Conservation (phyloP, 2,329 filamentous ascomycete species). For the Dactylellina leptospora region DNA sequence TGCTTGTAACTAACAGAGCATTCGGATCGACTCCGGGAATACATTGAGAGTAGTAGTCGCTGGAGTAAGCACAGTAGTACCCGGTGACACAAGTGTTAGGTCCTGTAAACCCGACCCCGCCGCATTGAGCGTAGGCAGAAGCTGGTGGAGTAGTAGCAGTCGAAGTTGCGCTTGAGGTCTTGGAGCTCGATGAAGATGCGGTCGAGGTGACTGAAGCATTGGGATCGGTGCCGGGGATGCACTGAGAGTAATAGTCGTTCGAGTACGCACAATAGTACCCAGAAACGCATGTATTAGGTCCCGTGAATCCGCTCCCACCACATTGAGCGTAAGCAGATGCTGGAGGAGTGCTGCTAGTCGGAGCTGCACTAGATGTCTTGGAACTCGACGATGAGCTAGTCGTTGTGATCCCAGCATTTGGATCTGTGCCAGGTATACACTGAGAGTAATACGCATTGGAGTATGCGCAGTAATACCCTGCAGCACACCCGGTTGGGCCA, state of each 20-base stretch:
- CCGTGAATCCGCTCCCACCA: not conserved
- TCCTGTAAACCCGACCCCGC: not conserved
- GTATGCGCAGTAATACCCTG: constrained; percentile 13
- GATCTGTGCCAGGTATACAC: constrained; percentile 15
- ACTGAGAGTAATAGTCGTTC: not conserved
- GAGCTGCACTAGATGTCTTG: not conserved
- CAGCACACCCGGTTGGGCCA: constrained; percentile 2
- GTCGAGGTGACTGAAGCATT: too few relatives aligned
- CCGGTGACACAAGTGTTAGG: not conserved
- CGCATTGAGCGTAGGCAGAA: not conserved
- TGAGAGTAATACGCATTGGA: constrained; percentile 31
- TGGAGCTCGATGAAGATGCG: not conserved
- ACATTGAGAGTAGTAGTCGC: not conserved
- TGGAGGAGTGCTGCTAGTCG: too few relatives aligned
- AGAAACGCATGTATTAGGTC: not conserved
- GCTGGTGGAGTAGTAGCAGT: not conserved
- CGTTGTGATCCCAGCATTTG: too few relatives aligned
- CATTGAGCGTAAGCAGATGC: not conserved
- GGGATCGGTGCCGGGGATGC: not conserved
- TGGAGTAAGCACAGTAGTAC: not conserved
- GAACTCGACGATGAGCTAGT: too few relatives aligned
- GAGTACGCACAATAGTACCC: not conserved
- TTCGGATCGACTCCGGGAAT: not conserved
- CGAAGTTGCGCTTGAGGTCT: not conserved
- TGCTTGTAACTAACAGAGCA: too few relatives aligned